A percentile compares a stretch with the other conserved stretches of the same genome.
phyloP scores from a whole-genome alignment of 805 yeast genomes.

The Wickerhamiella qilinensis region DNA sequence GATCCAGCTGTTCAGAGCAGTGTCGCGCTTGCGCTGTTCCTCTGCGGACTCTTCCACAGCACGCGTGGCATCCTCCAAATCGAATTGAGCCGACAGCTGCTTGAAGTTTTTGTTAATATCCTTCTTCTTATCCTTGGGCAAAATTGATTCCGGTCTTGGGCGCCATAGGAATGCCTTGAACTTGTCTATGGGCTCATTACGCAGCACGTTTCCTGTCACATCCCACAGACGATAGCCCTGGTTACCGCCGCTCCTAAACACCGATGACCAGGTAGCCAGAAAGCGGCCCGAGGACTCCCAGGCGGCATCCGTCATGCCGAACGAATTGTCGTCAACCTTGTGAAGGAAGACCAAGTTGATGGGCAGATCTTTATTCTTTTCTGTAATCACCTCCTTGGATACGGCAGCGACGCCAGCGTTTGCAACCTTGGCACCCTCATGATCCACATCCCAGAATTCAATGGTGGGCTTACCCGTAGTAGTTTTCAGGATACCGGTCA shows the following conservation, averaged over 20 bases:
- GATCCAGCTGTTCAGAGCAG: conserved; percentile 71
- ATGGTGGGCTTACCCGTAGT: conserved; percentile 39
- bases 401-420: conserved; percentile 11
- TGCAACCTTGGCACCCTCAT: conserved; percentile 27
- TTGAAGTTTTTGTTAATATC: conserved; percentile 78
- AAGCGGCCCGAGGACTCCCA: conserved; percentile 98
- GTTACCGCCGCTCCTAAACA: conserved; percentile 63
- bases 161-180: conserved; percentile 92
- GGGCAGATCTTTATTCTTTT: conserved; percentile 31
- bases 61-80: conserved; percentile 90
- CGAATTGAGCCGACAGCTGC: conserved; percentile 84
- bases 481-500: conserved; percentile 30
- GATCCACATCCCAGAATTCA: conserved; percentile 77
- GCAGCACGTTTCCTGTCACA: conserved; percentile 58
- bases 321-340: conserved; percentile 36
- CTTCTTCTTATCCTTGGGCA: conserved; percentile 68
- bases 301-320: conserved; percentile 61
- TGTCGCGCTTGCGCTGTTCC: conserved; percentile 69
- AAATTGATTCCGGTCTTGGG: conserved; percentile 77
- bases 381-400: conserved; percentile 24
- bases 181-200: conserved; percentile 63
- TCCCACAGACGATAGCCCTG: conserved; percentile 85
- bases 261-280: conserved; percentile 74
- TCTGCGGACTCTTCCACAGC: conserved; percentile 86
- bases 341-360: conserved; percentile 48